Conservation (phyloP, 495 filamentous ascomycete genomes). For the Margaritispora aquatica region DNA sequence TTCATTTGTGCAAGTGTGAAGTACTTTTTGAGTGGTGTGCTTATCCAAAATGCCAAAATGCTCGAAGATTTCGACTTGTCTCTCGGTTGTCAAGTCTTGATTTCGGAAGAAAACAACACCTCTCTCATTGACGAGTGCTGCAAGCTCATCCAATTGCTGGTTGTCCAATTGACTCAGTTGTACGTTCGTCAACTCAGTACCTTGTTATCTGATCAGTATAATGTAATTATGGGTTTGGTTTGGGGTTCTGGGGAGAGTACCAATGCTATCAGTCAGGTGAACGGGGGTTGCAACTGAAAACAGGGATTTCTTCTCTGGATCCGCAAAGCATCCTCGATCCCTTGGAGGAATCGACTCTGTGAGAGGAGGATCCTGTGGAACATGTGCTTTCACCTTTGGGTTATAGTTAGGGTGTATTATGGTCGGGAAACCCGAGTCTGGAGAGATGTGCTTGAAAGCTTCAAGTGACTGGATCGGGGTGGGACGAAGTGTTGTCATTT, state of each 20-base stretch:
- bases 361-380: slow-evolving; percentile 38
- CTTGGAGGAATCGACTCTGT: slow-evolving; percentile 35
- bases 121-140: slow-evolving; percentile 38
- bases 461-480: slow-evolving; percentile 11
- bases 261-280: slow-evolving; percentile 47
- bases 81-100: slow-evolving; percentile 45
- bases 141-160: slow-evolving; percentile 38
- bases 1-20: not conserved
- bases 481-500: slow-evolving; percentile 9
- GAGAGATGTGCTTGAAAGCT: slow-evolving; percentile 21
- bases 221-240: not conserved
- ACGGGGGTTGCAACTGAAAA: slow-evolving; percentile 37
- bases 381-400: slow-evolving; percentile 37
- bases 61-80: slow-evolving; percentile 44
- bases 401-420: slow-evolving; percentile 15
- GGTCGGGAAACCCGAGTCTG: slow-evolving; percentile 18
- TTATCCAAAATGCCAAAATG: slow-evolving; percentile 40
- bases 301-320: slow-evolving; percentile 43
- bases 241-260: slow-evolving; percentile 1
- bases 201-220: slow-evolving; percentile 10
- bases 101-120: slow-evolving; percentile 44
- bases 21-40: slow-evolving; percentile 20
- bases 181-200: slow-evolving; percentile 39
- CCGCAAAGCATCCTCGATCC: slow-evolving; percentile 44
- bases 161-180: slow-evolving; percentile 39